Evolutionary conservation across 345 rosid species (phyloP).

Genomic region (Bruguiera gymnorhiza): DNA sequence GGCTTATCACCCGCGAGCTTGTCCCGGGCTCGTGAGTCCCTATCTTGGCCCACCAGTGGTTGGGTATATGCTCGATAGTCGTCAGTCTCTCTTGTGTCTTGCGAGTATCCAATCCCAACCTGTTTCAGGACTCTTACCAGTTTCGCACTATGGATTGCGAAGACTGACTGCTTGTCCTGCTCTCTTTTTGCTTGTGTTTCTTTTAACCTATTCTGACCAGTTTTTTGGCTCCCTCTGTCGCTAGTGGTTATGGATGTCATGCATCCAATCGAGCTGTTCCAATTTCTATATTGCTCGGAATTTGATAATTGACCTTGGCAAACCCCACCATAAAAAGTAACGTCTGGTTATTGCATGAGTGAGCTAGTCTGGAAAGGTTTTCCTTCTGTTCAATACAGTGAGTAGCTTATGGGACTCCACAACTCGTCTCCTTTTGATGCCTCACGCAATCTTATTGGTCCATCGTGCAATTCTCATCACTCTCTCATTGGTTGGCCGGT

Average conservation of each 20-base stretch:
- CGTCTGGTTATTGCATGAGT: neutral
- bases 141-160: neutral
- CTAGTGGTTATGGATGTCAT: too few species aligned
- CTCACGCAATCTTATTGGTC: neutral
- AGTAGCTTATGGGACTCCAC: slow-evolving; percentile 10
- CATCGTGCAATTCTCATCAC: neutral
- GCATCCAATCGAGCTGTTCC: too few species aligned
- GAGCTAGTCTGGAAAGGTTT: neutral
- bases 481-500: neutral
- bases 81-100: neutral
- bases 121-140: neutral
- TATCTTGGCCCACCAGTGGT: too few species aligned
- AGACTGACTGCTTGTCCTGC: neutral
- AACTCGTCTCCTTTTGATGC: neutral
- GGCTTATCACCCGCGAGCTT: too few species aligned
- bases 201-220: too few species aligned
- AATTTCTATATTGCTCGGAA: neutral
- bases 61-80: neutral
- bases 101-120: neutral
- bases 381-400: neutral
- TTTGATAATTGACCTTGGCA: neutral
- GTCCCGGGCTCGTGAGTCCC: too few species aligned
- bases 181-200: neutral
- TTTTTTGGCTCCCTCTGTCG: too few species aligned
- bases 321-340: neutral